Evolutionary conservation across 164 flowering plant species (phyloP), one percentile per base, ranked within the genome.

Genomic region (Dillenia turbinata): DNA sequence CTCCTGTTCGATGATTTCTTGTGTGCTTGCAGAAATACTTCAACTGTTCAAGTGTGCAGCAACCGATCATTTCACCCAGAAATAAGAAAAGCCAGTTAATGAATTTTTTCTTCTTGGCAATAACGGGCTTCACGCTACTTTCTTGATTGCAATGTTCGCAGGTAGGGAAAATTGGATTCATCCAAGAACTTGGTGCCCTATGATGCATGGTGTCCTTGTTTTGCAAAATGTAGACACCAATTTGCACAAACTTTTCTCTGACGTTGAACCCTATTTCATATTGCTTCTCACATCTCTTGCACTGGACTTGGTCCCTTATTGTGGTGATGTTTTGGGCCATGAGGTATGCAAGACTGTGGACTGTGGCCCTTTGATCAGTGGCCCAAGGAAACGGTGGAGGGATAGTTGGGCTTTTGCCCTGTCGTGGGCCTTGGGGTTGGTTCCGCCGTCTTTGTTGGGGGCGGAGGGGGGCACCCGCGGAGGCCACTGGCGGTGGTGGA

Each of bases 51-150:
- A 83, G 63, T 0, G 72, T 75, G 53, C 83, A 80, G 47, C 75
- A 76, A 8, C 86, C 88, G n/a, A 83, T 49, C 73, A 69, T 59
- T 45, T 82, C 71, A 2, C 88, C 83, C 16, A 85, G 59, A 1
- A 85, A 62, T 75, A 85, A 63, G 47, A 85, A 85, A 70, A 85
- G 53, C 90, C 90, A 85, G 19, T 85, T 87, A 14, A 85, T 83
- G 9, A 33, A 3, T 44, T 52, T 71, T 72, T 83, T 83, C 76
- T 82, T 75, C 55, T 48, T 63, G 0, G 80, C 16, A 0, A 81
- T 64, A 1, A 78, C 52, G 0, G 90, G 88, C 64, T 62, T 76
- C 44, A 54, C 74, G 49, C 79, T 53, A 40, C 77, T 76, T 8
- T 78, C 75, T 2, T 71, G 69, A 0, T 52, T 55, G 57, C 92